phyloP scores from a whole-genome alignment of 2,329 filamentous ascomycete species.

The Cryphonectria naterciae region DNA sequence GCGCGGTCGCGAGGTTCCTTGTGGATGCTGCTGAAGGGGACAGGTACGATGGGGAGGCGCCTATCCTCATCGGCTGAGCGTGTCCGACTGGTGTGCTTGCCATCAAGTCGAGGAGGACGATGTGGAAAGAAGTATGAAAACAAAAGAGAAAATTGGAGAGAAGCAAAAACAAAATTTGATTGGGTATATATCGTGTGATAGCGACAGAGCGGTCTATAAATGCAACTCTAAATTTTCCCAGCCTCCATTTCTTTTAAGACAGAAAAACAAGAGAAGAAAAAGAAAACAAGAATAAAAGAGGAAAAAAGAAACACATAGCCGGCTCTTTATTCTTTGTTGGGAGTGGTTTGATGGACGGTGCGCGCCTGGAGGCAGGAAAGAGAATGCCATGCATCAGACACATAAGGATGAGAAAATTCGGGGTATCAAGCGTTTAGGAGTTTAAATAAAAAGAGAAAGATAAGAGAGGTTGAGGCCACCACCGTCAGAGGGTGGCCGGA shows the following conservation, averaged over 20 bases:
- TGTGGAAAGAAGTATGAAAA: neutral
- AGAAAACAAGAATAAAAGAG: too few species aligned
- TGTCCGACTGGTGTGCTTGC: neutral
- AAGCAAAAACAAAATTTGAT: neutral
- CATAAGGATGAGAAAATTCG: neutral
- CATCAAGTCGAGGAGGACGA: neutral
- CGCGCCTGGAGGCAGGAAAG: neutral
- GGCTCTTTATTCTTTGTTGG: neutral
- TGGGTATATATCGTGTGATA: constrained; percentile 17
- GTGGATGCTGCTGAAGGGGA: constrained; percentile 41
- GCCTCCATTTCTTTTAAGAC: neutral
- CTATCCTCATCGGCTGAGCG: constrained; percentile 16
- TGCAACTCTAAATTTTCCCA: neutral
- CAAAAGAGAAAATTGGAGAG: neutral
- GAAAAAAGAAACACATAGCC: neutral
- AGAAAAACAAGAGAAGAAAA: neutral
- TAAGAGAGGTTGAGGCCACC: neutral
- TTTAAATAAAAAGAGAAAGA: neutral
- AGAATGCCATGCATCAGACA: neutral
- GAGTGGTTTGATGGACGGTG: neutral
- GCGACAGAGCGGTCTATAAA: constrained; percentile 6
- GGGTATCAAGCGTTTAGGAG: constrained; percentile 13
- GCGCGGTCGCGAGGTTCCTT: constrained; percentile 45
- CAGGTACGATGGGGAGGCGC: constrained; percentile 38
- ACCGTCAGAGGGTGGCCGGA: neutral